Base-by-base conservation (phyloP, 306 rosid genomes). In the Medicago lupulina region DNA sequence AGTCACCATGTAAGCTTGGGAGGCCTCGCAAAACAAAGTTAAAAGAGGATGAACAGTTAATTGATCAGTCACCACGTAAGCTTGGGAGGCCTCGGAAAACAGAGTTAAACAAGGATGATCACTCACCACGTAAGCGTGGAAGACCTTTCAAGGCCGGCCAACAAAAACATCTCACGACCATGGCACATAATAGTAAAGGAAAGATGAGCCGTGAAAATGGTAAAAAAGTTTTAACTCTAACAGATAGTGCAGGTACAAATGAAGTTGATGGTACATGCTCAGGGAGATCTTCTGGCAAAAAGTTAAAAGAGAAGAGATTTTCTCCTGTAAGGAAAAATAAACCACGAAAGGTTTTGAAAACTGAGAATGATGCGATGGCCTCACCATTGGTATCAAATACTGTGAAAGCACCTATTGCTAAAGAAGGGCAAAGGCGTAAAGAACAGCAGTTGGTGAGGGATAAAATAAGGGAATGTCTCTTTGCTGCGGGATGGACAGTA, bases 401-500 rank as follows among this genome's bases (percentile, higher is more conserved):
- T 43, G 67, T 7, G 13, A 66, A 34, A 39, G 73, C 50, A 40
- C 46, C 17, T 74, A 46, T 17, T 76, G 39, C 76, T 23, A 47
- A 43, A 19, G 70, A 79, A 51, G 43, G 51, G 54, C 15, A 16
- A 81, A 69, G 40, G 36, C 77, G 38, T 5, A 15, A 57, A 59
- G 78, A 62, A 75, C 86, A 82, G 63, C 84, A 88, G 77, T 71
- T 86, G 25, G 90, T 95, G 85, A 89, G 97, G 78, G 89, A 87
- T 12, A 84, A 86, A 79, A 92, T 95, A 73, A 61, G 76, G 85
- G 87, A 82, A 69, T 64, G 81, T 36, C 88, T 95, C 70, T 46
- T 79, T 54, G 80, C 81, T 79, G 99, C 98, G 15, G 99, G 99
- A 78, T 95, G 97, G 99, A 89, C 83, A 7, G 87, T 95, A 68